A percentile compares a stretch with the other conserved stretches of the same genome.
Evolutionary conservation across 805 yeast species (phyloP).

Genomic region (Starmerella asiatica): DNA sequence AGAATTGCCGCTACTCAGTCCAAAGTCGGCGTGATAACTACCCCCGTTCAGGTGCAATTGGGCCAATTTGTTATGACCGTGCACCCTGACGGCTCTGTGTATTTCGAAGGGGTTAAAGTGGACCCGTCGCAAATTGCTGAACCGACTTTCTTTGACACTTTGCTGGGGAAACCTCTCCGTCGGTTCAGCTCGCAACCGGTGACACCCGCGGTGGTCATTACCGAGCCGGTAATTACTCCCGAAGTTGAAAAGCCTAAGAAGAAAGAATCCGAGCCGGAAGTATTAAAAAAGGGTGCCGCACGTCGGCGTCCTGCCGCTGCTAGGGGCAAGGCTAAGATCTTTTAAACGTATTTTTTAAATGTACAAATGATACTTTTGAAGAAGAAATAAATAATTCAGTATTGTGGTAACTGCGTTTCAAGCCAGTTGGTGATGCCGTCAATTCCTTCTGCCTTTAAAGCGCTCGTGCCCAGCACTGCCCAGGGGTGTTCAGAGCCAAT

Average conservation of each 20-base stretch:
- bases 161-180: slow-evolving; percentile 18
- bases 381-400: background rate
- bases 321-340: slow-evolving; percentile 19
- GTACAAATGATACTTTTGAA: no score
- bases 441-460: slow-evolving; percentile 1
- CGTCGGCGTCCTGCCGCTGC: slow-evolving; percentile 19
- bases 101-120: slow-evolving; percentile 23
- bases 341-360: slow-evolving; percentile 10
- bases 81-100: slow-evolving; percentile 26
- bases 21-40: slow-evolving; percentile 21
- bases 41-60: slow-evolving; percentile 21
- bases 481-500: slow-evolving; percentile 12
- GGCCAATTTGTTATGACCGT: slow-evolving; percentile 26
- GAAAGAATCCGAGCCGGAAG: slow-evolving; percentile 5
- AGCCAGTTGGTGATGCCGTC: slow-evolving; percentile 9
- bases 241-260: slow-evolving; percentile 16
- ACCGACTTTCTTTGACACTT: slow-evolving; percentile 27
- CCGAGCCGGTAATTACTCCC: slow-evolving; percentile 12
- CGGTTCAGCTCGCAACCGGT: slow-evolving; percentile 4
- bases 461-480: slow-evolving; percentile 13
- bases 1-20: slow-evolving; percentile 22
- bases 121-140: slow-evolving; percentile 21
- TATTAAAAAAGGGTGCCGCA: slow-evolving; percentile 17
- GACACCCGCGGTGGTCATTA: background rate
- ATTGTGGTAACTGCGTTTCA: slow-evolving; percentile 9